Base-by-base conservation (phyloP, 2,329 filamentous ascomycete genomes). In the Stagonosporopsis rhizophila region DNA sequence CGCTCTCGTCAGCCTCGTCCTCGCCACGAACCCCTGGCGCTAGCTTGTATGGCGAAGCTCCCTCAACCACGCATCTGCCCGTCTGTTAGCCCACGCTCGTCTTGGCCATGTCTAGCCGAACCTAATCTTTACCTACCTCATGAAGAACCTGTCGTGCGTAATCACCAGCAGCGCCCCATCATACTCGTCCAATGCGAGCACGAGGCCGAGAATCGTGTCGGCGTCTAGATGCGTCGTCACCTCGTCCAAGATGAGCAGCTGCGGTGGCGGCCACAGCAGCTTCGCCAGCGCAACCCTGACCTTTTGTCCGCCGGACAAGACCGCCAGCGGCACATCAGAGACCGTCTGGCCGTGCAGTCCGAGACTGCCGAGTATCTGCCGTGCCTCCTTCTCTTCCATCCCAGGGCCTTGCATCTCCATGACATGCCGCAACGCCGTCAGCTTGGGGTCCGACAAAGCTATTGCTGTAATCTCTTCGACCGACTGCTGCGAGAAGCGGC, bases 181-280 rank as follows among this genome's bases (percentile, higher is more conserved):
- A 82, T 89, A 96, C 2, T 77, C 77, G 14, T 83, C 81, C 60
- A 96, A 73, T 2, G 88, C 89, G 22, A 84, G 81, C 0, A 89
- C 82, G 51, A 96, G 76, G 2, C 89, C 90, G 7, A 85, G 84
- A 22, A 94, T 90, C 0, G 89, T 94, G 75, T 95, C 86, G 59
- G 89, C 90, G 71, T 96, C 92, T 37, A 96, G 81, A 78, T 96
- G 92, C 1, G 91, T 94, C 6, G 91, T 95, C 22, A 92, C 88
- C 73, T 92, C 92, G 70, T 94, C 91, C 7, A 94, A 82, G 6
- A 94, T 82, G 2, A 94, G 81, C 53, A 90, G 83, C 62, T 93
- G 90, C 19, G 90, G 90, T 3, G 84, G 80, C 37, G 78, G 79
- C 82, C 87, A 88, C 32, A 94, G 77, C n/a, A 92, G 76, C 44